Evolutionary conservation across 148 eudicot species (phyloP).

Genomic region (Talinum fruticosum): DNA sequence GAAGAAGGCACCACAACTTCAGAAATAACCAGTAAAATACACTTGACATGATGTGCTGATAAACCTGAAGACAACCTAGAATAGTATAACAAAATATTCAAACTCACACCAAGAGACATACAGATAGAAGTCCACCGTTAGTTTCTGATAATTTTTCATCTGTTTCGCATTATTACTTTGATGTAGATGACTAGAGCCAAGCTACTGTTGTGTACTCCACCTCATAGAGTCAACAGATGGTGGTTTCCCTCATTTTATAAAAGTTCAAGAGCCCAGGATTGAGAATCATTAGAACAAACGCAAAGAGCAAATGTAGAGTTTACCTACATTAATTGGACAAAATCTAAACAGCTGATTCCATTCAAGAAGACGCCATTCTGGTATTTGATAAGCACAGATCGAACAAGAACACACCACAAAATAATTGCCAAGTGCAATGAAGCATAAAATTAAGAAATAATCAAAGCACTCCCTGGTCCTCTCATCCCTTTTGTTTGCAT

Average conservation of each 20-base stretch:
- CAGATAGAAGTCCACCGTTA: background rate
- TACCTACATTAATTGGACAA: background rate
- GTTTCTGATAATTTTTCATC: background rate
- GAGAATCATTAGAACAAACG: too few species aligned
- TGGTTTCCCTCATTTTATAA: too few species aligned
- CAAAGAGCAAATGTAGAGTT: too few species aligned
- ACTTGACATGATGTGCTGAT: too few species aligned
- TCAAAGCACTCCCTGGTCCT: background rate
- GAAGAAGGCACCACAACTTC: too few species aligned
- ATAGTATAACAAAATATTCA: background rate
- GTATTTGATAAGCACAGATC: background rate
- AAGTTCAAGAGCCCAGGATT: too few species aligned
- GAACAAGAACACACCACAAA: background rate
- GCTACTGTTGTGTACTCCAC: background rate
- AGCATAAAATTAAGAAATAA: background rate
- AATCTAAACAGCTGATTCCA: background rate
- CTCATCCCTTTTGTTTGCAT: background rate
- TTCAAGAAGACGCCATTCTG: background rate
- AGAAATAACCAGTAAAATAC: too few species aligned
- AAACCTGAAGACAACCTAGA: too few species aligned
- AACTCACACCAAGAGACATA: background rate
- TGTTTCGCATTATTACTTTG: background rate
- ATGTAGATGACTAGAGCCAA: background rate
- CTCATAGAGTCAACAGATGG: background rate
- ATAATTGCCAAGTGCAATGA: background rate